Percentiles rank a stretch among this genome's conserved stretches.
Conservation (phyloP, 164 flowering plant species). For the Sextonia rubra region DNA sequence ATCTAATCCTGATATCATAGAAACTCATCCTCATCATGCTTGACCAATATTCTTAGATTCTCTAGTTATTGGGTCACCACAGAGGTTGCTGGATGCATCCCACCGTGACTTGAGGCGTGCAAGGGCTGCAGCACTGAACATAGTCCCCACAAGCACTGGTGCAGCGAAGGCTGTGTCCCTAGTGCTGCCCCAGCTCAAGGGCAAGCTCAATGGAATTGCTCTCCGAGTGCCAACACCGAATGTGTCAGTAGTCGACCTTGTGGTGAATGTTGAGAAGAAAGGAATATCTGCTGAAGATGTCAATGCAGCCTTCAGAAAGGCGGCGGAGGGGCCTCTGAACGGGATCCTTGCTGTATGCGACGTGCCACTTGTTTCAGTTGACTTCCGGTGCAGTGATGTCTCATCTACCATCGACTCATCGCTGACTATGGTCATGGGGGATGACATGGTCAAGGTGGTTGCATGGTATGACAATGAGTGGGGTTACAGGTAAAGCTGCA, state of each 20-base stretch:
- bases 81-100: conserved; percentile 97
- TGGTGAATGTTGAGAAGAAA: conserved; percentile 81
- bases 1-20: not conserved
- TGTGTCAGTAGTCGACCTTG: conserved; percentile 93
- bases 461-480: conserved; percentile 99
- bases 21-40: not conserved
- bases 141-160: conserved; percentile 96
- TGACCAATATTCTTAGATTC: not conserved
- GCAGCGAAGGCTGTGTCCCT: conserved; percentile 98
- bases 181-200: conserved; percentile 94
- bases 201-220: conserved; percentile 95
- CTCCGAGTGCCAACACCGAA: conserved; percentile 95
- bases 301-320: conserved; percentile 88
- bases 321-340: conserved; percentile 81
- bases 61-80: conserved; percentile 9
- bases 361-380: conserved; percentile 88
- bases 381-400: conserved; percentile 87
- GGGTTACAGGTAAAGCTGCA: conserved; percentile 81
- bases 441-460: conserved; percentile 94
- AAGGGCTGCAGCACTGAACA: conserved; percentile 93
- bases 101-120: conserved; percentile 96
- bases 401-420: conserved; percentile 93
- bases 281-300: conserved; percentile 90
- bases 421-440: conserved; percentile 96
- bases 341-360: conserved; percentile 89